phyloP scores from a whole-genome alignment of 805 yeast species.

The Teunomyces cretensis region DNA sequence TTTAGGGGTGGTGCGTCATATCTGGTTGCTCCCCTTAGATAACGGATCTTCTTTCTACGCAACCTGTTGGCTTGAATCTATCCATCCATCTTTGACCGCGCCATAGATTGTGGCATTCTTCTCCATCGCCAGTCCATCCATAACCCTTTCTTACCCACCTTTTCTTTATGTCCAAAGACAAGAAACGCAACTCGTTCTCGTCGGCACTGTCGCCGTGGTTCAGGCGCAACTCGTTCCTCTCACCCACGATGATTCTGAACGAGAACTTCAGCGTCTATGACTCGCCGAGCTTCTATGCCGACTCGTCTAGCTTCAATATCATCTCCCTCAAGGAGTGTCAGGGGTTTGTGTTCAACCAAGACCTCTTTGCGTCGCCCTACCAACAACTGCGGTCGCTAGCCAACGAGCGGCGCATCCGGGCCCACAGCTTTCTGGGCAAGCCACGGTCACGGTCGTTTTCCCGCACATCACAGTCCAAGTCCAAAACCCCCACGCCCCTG shows the following conservation, averaged over 20 bases:
- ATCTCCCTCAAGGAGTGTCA: conserved; percentile 61
- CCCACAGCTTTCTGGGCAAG: conserved; percentile 18
- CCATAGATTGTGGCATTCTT: too few species aligned
- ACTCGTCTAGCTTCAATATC: conserved; percentile 27
- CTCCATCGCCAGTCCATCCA: too few species aligned
- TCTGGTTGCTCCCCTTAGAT: conserved; percentile 2
- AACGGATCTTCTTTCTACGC: background rate
- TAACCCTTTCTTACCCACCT: too few species aligned
- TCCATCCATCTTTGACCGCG: too few species aligned
- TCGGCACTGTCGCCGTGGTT: conserved; percentile 44
- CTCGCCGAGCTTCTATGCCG: conserved; percentile 32
- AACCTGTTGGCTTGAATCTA: too few species aligned
- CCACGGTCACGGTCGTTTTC: conserved; percentile 7
- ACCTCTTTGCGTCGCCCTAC: conserved; percentile 68
- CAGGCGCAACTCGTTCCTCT: conserved; percentile 55
- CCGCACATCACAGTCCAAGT: conserved; percentile 4
- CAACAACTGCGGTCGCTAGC: conserved; percentile 51
- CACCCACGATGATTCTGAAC: conserved; percentile 54
- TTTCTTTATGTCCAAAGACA: conserved; percentile 1
- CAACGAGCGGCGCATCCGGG: conserved; percentile 30
- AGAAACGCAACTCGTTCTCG: conserved; percentile 24
- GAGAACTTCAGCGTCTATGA: conserved; percentile 59
- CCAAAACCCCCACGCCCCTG: background rate
- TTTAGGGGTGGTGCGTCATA: conserved; percentile 1
- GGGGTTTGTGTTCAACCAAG: conserved; percentile 78